These are phyloP conservation scores for Cyphellophora europaea DNA, from an alignment of 2,329 filamentous ascomycete genomes.

Conservation along the genomic window DNA sequence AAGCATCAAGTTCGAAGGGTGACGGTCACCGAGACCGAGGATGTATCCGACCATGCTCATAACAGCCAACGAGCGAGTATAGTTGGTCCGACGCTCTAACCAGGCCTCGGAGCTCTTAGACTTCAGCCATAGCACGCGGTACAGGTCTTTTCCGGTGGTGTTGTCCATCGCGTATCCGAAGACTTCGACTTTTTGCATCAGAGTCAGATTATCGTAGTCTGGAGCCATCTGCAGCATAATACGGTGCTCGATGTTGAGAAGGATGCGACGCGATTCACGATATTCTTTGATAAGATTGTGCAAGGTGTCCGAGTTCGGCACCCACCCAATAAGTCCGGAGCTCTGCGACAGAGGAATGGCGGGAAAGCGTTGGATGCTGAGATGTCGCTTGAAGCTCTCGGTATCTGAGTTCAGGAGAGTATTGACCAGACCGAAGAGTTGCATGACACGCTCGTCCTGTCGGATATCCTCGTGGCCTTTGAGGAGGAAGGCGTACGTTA, in stretches of 20 bases:
- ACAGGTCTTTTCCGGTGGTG: constrained; percentile 95
- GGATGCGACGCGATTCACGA: constrained; percentile 89
- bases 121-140: constrained; percentile 97
- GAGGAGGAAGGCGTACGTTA: constrained; percentile 75
- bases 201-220: constrained; percentile 93
- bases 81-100: constrained; percentile 97
- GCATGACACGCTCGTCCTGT: constrained; percentile 98
- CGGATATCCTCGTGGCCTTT: constrained; percentile 99
- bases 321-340: constrained; percentile 90
- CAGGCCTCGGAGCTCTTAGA: constrained; percentile 96
- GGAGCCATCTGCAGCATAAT: constrained; percentile 99
- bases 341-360: constrained; percentile 96
- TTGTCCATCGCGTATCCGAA: constrained; percentile 99
- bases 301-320: constrained; percentile 93
- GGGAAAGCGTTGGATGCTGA: constrained; percentile 91
- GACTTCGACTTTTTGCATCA: constrained; percentile 99
- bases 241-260: constrained; percentile 97
- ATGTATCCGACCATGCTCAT: constrained; percentile 99
- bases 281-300: constrained; percentile 97
- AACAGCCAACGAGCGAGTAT: constrained; percentile 90
- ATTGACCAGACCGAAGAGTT: constrained; percentile 95
- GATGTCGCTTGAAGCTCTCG: constrained; percentile 92
- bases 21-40: constrained; percentile 86
- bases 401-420: constrained; percentile 88
- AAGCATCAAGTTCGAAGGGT: constrained; percentile 96